Conservation (phyloP, 1,139 yeast genomes). For the Debaryomyces sp. region DNA sequence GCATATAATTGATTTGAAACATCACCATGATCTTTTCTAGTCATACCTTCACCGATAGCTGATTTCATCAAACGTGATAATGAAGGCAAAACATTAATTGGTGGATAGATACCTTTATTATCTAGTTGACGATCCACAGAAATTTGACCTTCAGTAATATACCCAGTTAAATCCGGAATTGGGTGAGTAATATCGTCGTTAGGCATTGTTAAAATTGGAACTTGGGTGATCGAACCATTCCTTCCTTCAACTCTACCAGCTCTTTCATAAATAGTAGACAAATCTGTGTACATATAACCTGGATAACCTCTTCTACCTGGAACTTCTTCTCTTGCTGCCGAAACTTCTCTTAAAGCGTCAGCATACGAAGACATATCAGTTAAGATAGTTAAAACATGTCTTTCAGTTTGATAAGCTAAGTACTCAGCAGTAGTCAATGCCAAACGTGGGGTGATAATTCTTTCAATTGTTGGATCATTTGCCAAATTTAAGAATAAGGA, state of each 20-base stretch:
- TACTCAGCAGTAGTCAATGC: conserved; percentile 99
- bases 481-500: conserved; percentile 96
- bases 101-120: conserved; percentile 98
- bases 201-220: conserved; percentile 99
- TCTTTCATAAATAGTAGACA: conserved; percentile 97
- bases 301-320: conserved; percentile 99
- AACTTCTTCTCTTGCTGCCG: conserved; percentile 99
- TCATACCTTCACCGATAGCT: conserved; percentile 99
- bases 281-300: conserved; percentile 99
- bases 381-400: conserved; percentile 95
- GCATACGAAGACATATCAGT: conserved; percentile 99
- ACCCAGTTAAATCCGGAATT: conserved; percentile 99
- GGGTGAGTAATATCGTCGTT: conserved; percentile 99
- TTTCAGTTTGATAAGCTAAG: conserved; percentile 97
- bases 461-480: conserved; percentile 98
- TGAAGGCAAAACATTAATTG: conserved; percentile 96
- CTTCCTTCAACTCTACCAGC: conserved; percentile 99
- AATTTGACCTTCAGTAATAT: conserved; percentile 98
- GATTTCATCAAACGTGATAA: conserved; percentile 98
- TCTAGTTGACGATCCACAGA: conserved; percentile 94
- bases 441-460: conserved; percentile 98
- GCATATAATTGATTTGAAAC: conserved; percentile 98
- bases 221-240: conserved; percentile 98
- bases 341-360: conserved; percentile 98
- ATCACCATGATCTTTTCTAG: conserved; percentile 99